Evolutionary conservation across 768 basidiomycete genomes (phyloP), one percentile per base, ranked within the genome.

Genomic region (Rhodosporidiobolus odoratus): DNA sequence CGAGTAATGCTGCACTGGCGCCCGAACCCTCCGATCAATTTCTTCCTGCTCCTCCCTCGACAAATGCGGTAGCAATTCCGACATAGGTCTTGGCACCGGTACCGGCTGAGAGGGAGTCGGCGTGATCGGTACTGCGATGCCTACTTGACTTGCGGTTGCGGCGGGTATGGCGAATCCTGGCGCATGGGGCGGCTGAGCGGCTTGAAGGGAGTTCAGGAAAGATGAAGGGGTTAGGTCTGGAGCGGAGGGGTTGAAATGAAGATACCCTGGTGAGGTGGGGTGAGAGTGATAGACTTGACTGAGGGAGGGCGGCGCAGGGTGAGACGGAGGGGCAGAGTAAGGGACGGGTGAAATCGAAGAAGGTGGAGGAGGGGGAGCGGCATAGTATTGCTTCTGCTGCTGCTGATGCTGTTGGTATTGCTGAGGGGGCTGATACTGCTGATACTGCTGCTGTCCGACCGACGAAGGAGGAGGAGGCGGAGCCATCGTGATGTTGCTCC

Each of bases 221-320:
- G 57, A 62, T 16, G 72, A 74, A 8, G 66, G 66, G 6, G 72
- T 68, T 12, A 75, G 25, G 15, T 65, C 58, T 4, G 72, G 68
- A 6, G 65, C 72, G 37, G 45, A 3, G 1, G 74, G 65, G 60
- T 75, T 62, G 57, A 75, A 72, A 4, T 60, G 32, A 30, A 72
- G 50, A 53, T 64, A 69, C 21, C 63, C 50, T 19, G 35, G 19
- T 19, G 41, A 6, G 2, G 25, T 37, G 23, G 25, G n/a, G 25
- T 61, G 37, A 3, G n/a, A 58, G 60, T 58, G 27, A 27, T 48
- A 65, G 25, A 65, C 35, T n/a, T 65, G 54, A 10, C 43, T 34
- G 12, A 56, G 48, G 9, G 48, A 34, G 2, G 35, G 41, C 1
- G 56, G 52, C 5, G 62, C 57, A 30, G 60, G 60, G 59, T 34